phyloP scores from a whole-genome alignment of 805 yeast species.

The Wickerhamomyces pijperi region DNA sequence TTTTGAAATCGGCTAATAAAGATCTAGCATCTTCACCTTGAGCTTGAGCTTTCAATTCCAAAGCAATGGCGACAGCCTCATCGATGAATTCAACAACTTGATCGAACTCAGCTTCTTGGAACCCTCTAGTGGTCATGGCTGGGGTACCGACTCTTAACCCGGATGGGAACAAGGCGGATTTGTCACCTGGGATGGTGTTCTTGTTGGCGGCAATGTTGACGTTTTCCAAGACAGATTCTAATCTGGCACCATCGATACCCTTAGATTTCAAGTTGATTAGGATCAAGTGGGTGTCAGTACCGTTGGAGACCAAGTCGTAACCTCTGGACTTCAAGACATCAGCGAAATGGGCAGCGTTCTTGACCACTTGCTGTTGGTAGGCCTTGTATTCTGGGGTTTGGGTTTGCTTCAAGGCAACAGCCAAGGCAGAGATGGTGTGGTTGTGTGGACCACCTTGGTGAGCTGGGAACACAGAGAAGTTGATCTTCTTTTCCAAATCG shows the following conservation, averaged over 20 bases:
- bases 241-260: slow-evolving; percentile 93
- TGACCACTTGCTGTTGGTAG: slow-evolving; percentile 80
- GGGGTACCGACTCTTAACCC: slow-evolving; percentile 98
- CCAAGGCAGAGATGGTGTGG: slow-evolving; percentile 96
- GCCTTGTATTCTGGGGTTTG: slow-evolving; percentile 79
- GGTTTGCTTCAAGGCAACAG: slow-evolving; percentile 94
- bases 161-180: slow-evolving; percentile 91
- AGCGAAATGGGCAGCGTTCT: slow-evolving; percentile 82
- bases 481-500: slow-evolving; percentile 90
- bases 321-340: slow-evolving; percentile 57
- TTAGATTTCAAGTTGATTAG: slow-evolving; percentile 80
- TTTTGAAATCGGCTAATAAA: slow-evolving; percentile 57
- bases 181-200: slow-evolving; percentile 97
- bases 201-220: slow-evolving; percentile 93
- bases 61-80: slow-evolving; percentile 62
- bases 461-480: slow-evolving; percentile 98
- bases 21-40: slow-evolving; percentile 48
- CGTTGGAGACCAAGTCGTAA: slow-evolving; percentile 80
- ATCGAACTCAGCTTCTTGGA: slow-evolving; percentile 65
- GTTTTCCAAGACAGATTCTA: slow-evolving; percentile 89
- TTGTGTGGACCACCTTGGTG: slow-evolving; percentile 99
- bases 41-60: slow-evolving; percentile 46
- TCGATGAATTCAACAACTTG: slow-evolving; percentile 74
- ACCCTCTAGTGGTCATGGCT: slow-evolving; percentile 93
- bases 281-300: slow-evolving; percentile 97